Percentiles rank a stretch among this genome's conserved stretches.
These are phyloP conservation scores for Rhizopogon sp. DNA, from an alignment of 768 basidiomycete species.

Conservation along the genomic window DNA sequence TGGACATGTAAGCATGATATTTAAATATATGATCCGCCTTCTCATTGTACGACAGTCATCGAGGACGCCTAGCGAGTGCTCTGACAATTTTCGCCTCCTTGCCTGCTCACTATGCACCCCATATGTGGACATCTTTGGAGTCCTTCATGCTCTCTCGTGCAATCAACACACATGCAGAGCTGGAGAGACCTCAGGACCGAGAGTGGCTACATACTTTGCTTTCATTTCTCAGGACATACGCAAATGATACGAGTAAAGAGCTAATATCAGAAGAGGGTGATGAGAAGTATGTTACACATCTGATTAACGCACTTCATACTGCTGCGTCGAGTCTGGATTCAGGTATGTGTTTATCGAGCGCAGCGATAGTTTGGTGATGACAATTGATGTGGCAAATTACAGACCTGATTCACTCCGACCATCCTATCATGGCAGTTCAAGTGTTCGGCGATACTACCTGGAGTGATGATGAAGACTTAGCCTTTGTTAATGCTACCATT, in stretches of 20 bases:
- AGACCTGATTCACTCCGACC: constrained; percentile 68
- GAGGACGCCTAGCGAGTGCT: constrained; percentile 57
- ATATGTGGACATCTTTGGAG: constrained; percentile 77
- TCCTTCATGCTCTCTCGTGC: constrained; percentile 74
- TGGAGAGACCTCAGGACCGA: constrained; percentile 55
- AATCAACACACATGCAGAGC: constrained; percentile 55
- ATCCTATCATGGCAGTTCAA: constrained; percentile 58
- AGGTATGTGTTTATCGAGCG: constrained; percentile 32
- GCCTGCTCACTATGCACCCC: constrained; percentile 82
- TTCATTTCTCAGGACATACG: constrained; percentile 68
- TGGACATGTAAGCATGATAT: constrained; percentile 70
- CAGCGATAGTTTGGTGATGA: background rate
- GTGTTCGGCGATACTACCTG: constrained; percentile 42
- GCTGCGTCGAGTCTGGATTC: constrained; percentile 49
- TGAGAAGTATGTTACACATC: constrained; percentile 42
- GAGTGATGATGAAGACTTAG: constrained; percentile 63
- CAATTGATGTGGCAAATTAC: constrained; percentile 9
- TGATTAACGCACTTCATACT: constrained; percentile 45
- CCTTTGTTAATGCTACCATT: constrained; percentile 52
- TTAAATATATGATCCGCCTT: background rate
- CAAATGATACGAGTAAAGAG: constrained; percentile 48
- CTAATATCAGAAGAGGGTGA: constrained; percentile 50
- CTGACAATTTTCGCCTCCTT: constrained; percentile 70
- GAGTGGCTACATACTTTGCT: constrained; percentile 82
- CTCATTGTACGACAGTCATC: constrained; percentile 45